These are phyloP conservation scores for Colletotrichum sp. DNA, from an alignment of 2,329 filamentous ascomycete species.

Conservation along the genomic window DNA sequence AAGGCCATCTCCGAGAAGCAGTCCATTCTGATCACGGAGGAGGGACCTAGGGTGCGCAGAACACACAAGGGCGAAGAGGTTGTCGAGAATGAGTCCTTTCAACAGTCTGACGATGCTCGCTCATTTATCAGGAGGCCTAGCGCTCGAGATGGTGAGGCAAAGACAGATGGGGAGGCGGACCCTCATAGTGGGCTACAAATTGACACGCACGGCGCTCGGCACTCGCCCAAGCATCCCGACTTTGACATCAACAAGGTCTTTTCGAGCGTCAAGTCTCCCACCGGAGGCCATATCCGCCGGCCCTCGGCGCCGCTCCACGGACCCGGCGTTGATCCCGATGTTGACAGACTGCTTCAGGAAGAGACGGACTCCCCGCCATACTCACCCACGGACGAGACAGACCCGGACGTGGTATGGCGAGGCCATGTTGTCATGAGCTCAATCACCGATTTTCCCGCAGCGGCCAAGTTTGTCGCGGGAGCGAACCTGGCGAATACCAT, in stretches of 20 bases:
- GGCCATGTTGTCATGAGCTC: constrained; percentile 79
- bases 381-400: constrained; percentile 76
- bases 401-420: constrained; percentile 79
- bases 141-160: constrained; percentile 27
- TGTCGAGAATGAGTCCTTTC: constrained; percentile 73
- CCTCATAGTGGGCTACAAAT: constrained; percentile 44
- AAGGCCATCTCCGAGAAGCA: constrained; percentile 81
- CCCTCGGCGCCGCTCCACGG: constrained; percentile 57
- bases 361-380: constrained; percentile 82
- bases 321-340: constrained; percentile 80
- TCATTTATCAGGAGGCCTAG: constrained; percentile 40
- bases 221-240: constrained; percentile 60
- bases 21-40: constrained; percentile 80
- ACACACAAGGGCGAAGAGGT: constrained; percentile 97
- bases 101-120: constrained; percentile 36
- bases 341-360: constrained; percentile 85
- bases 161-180: constrained; percentile 27
- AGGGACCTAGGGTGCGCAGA: constrained; percentile 78
- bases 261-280: constrained; percentile 80
- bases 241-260: constrained; percentile 91
- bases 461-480: constrained; percentile 84
- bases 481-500: constrained; percentile 73
- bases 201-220: constrained; percentile 44
- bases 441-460: constrained; percentile 75
- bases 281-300: constrained; percentile 50